A percentile compares a stretch with the other conserved stretches of the same genome.
phyloP scores from a whole-genome alignment of 129 eudicot genomes.

The Flaveria trinervia region DNA sequence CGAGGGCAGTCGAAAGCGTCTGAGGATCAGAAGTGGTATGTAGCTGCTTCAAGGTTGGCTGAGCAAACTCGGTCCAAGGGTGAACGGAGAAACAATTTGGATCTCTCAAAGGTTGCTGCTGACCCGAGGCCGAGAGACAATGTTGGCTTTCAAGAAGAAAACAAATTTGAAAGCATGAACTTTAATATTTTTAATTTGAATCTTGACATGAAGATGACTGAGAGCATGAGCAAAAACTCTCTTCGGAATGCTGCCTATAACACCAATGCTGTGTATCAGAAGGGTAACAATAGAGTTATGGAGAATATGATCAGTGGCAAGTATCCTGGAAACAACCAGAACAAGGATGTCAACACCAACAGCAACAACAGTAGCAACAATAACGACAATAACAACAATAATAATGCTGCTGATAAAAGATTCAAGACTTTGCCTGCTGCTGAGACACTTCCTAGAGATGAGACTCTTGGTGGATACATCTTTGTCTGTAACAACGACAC shows the following conservation, averaged over 20 bases:
- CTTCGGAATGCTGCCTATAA: constrained; percentile 56
- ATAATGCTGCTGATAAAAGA: constrained; percentile 72
- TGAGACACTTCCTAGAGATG: constrained; percentile 93
- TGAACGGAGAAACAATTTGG: constrained; percentile 84
- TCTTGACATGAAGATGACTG: constrained; percentile 56
- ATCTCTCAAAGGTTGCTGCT: constrained; percentile 63
- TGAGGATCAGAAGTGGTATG: constrained; percentile 90
- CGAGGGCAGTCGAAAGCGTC: constrained; percentile 81
- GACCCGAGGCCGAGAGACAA: constrained; percentile 64
- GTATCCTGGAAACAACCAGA: constrained; percentile 49
- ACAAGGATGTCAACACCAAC: constrained; percentile 48
- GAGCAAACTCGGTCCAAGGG: constrained; percentile 88
- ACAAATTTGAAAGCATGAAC: constrained; percentile 78
- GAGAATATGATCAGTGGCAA: constrained; percentile 60
- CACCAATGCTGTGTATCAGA: constrained; percentile 62
- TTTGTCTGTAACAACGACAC: constrained; percentile 99
- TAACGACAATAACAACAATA: constrained; percentile 39
- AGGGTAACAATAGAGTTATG: constrained; percentile 44
- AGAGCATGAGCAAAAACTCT: constrained; percentile 44
- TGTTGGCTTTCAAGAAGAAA: constrained; percentile 68
- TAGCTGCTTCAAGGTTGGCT: constrained; percentile 86
- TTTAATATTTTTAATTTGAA: constrained; percentile 78
- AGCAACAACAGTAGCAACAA: constrained; percentile 37
- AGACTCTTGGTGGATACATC: constrained; percentile 96
- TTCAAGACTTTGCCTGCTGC: constrained; percentile 99